These are phyloP conservation scores for Fimicolochytrium jonesii DNA, from an alignment of 192 early-diverging fungal genomes.

Conservation along the genomic window DNA sequence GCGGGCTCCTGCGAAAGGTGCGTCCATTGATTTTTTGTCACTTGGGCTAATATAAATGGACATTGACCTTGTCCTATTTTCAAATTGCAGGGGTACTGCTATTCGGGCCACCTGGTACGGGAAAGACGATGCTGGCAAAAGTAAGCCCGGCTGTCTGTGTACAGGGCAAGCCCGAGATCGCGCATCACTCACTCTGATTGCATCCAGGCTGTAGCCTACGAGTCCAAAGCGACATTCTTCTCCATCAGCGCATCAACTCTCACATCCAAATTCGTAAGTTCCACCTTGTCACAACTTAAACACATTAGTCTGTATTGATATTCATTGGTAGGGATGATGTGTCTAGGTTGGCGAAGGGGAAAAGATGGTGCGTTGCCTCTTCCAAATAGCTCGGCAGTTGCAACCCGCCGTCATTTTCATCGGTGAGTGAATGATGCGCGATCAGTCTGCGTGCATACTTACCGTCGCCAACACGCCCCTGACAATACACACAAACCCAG, in stretches of 20 bases:
- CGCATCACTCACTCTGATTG: background rate
- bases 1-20: constrained; percentile 41
- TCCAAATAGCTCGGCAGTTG: constrained; percentile 47
- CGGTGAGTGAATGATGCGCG: constrained; percentile 22
- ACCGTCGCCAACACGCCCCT: too few species aligned
- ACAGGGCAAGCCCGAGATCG: too few species aligned
- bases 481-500: constrained; percentile 3
- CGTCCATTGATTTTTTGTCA: too few species aligned
- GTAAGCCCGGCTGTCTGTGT: constrained; percentile 12
- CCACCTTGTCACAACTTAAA: too few species aligned
- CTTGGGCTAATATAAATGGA: background rate
- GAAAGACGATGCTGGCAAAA: constrained; percentile 58
- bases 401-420: constrained; percentile 56
- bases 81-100: constrained; percentile 38
- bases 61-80: background rate
- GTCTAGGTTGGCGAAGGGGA: constrained; percentile 53
- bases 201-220: constrained; percentile 40
- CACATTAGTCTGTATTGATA: background rate
- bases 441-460: too few species aligned
- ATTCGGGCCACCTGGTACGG: constrained; percentile 55
- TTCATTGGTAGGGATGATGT: too few species aligned
- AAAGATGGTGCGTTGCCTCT: constrained; percentile 51
- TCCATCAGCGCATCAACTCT: constrained; percentile 48
- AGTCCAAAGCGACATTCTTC: constrained; percentile 54
- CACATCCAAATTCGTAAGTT: constrained; percentile 52